Percentiles rank a stretch among this genome's conserved stretches.
phyloP scores from a whole-genome alignment of 192 early-diverging fungal genomes.

The Coemansia guatemalensis region DNA sequence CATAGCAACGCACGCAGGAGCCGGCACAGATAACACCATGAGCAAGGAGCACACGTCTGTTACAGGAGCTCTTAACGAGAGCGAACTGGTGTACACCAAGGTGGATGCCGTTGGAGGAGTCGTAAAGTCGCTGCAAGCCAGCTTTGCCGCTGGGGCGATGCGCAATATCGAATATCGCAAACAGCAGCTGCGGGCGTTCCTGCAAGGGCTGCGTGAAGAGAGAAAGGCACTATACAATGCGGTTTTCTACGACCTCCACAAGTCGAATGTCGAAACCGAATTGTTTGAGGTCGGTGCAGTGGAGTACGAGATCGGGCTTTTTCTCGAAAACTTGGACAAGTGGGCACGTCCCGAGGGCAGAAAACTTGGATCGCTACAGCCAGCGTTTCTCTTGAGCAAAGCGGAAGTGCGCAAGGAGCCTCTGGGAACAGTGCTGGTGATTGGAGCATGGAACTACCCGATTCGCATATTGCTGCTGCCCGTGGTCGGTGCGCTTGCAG shows the following conservation, averaged over 20 bases:
- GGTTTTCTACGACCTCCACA: slow-evolving; percentile 59
- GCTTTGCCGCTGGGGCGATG: slow-evolving; percentile 47
- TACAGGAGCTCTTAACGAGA: slow-evolving; percentile 21
- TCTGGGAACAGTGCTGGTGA: slow-evolving; percentile 70
- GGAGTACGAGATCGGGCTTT: slow-evolving; percentile 56
- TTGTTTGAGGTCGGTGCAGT: slow-evolving; percentile 57
- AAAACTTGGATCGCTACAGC: slow-evolving; percentile 23
- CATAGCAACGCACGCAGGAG: neutral
- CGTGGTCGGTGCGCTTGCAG: slow-evolving; percentile 81
- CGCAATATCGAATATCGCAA: slow-evolving; percentile 30
- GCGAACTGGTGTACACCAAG: slow-evolving; percentile 45
- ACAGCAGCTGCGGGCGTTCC: slow-evolving; percentile 63
- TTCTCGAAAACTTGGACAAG: slow-evolving; percentile 61
- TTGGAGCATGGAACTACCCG: slow-evolving; percentile 71
- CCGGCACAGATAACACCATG: slow-evolving; percentile 6
- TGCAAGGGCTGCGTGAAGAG: slow-evolving; percentile 61
- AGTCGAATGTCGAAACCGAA: slow-evolving; percentile 54
- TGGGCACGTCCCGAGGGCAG: slow-evolving; percentile 56
- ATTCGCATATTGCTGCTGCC: slow-evolving; percentile 71
- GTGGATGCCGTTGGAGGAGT: slow-evolving; percentile 44
- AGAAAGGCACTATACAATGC: slow-evolving; percentile 58
- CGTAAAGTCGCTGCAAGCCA: slow-evolving; percentile 41
- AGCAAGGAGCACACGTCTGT: slow-evolving; percentile 36
- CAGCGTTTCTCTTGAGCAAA: slow-evolving; percentile 52
- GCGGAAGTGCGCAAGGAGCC: slow-evolving; percentile 69